phyloP scores from a whole-genome alignment of 768 basidiomycete species.

The Porphyrellus cyaneotinctus region DNA sequence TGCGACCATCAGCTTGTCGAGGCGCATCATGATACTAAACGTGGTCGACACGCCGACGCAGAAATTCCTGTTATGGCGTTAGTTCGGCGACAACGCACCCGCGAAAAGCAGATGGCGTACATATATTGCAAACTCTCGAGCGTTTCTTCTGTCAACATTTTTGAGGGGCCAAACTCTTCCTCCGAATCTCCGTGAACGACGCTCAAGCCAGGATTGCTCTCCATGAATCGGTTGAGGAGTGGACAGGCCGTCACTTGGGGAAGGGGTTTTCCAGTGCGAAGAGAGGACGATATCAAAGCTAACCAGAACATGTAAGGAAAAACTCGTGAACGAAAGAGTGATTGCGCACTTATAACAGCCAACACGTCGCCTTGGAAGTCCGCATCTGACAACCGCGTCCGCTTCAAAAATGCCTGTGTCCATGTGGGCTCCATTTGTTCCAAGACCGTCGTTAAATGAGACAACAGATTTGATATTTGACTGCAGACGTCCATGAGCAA shows the following conservation, averaged over 20 bases:
- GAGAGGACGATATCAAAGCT: conserved; percentile 75
- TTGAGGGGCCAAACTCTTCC: conserved; percentile 71
- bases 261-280: conserved; percentile 78
- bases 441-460: conserved; percentile 70
- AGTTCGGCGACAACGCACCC: no score
- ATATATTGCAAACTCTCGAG: conserved; percentile 76
- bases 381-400: conserved; percentile 71
- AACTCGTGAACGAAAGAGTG: neutral
- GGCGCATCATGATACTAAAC: conserved; percentile 59
- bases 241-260: conserved; percentile 87
- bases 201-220: conserved; percentile 53
- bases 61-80: conserved; percentile 44
- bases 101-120: no score
- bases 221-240: conserved; percentile 44
- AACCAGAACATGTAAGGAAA: neutral
- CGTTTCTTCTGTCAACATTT: conserved; percentile 66
- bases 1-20: conserved; percentile 77
- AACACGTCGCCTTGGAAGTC: conserved; percentile 84
- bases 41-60: conserved; percentile 71
- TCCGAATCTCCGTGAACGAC: conserved; percentile 70
- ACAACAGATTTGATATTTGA: conserved; percentile 64
- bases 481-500: conserved; percentile 33
- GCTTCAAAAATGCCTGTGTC: conserved; percentile 68
- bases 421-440: conserved; percentile 72
- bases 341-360: conserved; percentile 65